Evolutionary conservation across 1,139 yeast genomes (phyloP), one percentile per base, ranked within the genome.

Genomic region (Meyerozyma guilliermondii): DNA sequence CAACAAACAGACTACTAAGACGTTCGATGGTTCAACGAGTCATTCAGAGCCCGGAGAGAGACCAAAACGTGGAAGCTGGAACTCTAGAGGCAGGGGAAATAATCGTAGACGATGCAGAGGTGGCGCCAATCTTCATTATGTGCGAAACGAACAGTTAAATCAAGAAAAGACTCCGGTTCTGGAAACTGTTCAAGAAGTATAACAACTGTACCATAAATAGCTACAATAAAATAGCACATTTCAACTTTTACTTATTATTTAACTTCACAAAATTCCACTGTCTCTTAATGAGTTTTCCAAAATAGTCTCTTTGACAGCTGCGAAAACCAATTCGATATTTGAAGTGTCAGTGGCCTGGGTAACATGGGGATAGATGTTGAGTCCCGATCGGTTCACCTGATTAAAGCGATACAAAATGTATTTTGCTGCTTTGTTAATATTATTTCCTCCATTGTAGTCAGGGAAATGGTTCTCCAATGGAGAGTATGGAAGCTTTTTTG

Each of bases 281-380:
- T 88, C 96, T 61, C 82, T 81, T 50, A 89, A 74, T 23, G 89
- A 75, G 59, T 89, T 89, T 55, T 87, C 95, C 58, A 89, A 71
- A 43, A 89, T 85, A 4, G 96, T 87, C 62, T 88, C 96, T 58
- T 84, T 85, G 27, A 89, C 92, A 13, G 95, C 95, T 4, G 95
- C 95, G 69, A 89, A 87, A 6, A 89, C 96, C 54, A 88, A 68
- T 55, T 85, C 81, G 50, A 89, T 88, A 60, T 89, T 89, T 23
- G 88, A 81, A 7, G 97, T 88, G 60, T 89, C 96, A 1, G 96
- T 89, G 1, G 97, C 97, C 60, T 89, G 96, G 4, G 97, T 89
- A 26, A 89, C 86, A 58, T 89, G 95, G 10, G 96, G 96, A 56
- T 86, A 87, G 30, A 89, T 78, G 51, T 83, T 85, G 50, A 89